Evolutionary conservation across 495 filamentous ascomycete genomes (phyloP), one percentile per base, ranked within the genome.

Genomic region (Cercophora samala): DNA sequence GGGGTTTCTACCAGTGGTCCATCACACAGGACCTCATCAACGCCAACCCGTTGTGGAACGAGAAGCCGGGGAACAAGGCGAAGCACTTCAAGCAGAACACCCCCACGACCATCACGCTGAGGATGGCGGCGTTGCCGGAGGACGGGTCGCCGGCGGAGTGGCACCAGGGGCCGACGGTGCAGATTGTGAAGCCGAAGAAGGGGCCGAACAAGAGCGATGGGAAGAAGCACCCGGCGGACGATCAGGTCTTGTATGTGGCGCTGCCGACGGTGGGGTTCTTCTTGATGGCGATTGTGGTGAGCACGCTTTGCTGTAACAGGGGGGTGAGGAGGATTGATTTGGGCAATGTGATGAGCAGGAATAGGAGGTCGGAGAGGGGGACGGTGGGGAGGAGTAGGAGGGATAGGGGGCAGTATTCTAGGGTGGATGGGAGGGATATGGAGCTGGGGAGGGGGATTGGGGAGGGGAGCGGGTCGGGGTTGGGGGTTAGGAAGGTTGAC

Each of bases 351-450:
- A 56, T 56, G 53, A 4, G 17, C 4, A 19, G 53, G n/a, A 56
- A 21, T 11, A 19, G 53, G 53, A 21, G n/a, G n/a, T 5, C 5
- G 15, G 53, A 56, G 53, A 56, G 53, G n/a, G 22, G 22, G 5
- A 56, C n/a, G 22, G n/a, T 19, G 53, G 53, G n/a, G n/a, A 23
- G n/a, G 53, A 19, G 13, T 19, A 56, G 53, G 19, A 56, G 22
- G 53, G 22, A 56, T 56, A 56, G 22, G 53, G 53, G 22, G 53
- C 53, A 56, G 53, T 56, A 56, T 56, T 56, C 53, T 19, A 19
- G n/a, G 53, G 13, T 56, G 15, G 53, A 21, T 56, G 53, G 53
- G 19, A 21, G n/a, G 53, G 53, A 56, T 23, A 23, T 23, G 53
- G 53, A 19, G 53, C 53, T 56, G 15, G 53, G 53, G 53, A 56